Conservation (phyloP, 1,284 basidiomycete species). For the Cutaneotrichosporon sp. region DNA sequence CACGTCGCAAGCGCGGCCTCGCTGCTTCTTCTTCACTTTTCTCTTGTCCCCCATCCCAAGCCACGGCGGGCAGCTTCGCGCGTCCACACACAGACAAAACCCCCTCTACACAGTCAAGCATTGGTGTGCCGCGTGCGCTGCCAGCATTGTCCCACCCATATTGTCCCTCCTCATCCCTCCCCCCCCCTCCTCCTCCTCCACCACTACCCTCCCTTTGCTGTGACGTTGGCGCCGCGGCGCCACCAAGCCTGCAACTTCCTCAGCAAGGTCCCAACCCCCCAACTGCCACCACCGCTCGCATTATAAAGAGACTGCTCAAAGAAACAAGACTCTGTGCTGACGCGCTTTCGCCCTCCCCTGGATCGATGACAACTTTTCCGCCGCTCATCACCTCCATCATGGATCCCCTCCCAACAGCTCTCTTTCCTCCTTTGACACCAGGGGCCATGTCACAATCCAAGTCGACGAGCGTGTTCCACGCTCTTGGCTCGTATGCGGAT, state of each 20-base stretch:
- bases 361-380: constrained; percentile 2
- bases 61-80: background rate
- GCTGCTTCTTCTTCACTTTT: constrained; percentile 3
- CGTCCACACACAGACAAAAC: background rate
- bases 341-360: constrained; percentile 2
- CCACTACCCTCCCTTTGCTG: background rate
- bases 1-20: constrained; percentile 3
- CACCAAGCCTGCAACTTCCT: background rate
- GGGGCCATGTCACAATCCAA: constrained; percentile 20
- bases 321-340: constrained; percentile 3
- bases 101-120: background rate
- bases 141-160: background rate
- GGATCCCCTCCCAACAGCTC: background rate
- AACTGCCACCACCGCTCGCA: background rate
- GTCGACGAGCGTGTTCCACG: constrained; percentile 45
- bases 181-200: background rate
- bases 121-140: background rate
- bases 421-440: constrained; percentile 9
- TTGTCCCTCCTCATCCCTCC: background rate
- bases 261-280: background rate
- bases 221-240: constrained; percentile 1
- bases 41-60: background rate
- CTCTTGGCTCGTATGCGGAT: constrained; percentile 50
- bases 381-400: background rate
- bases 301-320: background rate